Base-by-base conservation (phyloP, 2,329 filamentous ascomycete species). In the Alternaria sp. region DNA sequence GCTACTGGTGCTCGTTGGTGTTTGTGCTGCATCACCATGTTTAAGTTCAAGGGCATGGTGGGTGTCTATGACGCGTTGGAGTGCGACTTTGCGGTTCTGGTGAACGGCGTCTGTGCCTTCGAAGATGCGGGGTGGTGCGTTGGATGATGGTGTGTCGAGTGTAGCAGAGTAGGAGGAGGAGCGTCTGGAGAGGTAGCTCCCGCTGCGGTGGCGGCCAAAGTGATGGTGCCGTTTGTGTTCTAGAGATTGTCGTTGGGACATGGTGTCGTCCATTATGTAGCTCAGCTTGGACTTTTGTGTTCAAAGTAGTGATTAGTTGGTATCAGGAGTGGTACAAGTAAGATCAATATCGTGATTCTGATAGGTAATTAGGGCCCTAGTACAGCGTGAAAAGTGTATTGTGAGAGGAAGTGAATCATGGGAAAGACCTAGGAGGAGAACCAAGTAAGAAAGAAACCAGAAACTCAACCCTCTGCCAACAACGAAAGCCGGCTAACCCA, bases 41-140 rank as follows among this genome's bases (percentile, higher is more conserved):
- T 57, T 57, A 32, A 49, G 54, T 30, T 62, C 65, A 26, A 68
- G 58, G 8, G 66, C 66, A 36, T 66, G 55, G 62, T 68, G 60
- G 3, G 62, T 57, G 42, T 68, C 60, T 51, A 67, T 47, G 49
- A 67, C 48, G n/a, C 64, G 60, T 26, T 61, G 58, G 28, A 68
- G 59, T 9, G 66, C 58, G 1, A 65, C 57, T 53, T 56, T 63
- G 18, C 57, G 64, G 12, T 68, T 66, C 24, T 62, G 61, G n/a
- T 58, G 43, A 2, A 68, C 58, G 22, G 62, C 57, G 30, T 68
- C 66, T 38, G 66, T 68, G 44, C 66, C 66, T 47, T 67, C 38
- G 57, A 68, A 68, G 36, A 66, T 14, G 26, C 18, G 41, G 20
- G 20, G 39, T 42, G 20, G 20, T 8, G 18, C 38, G 18, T 41